Percentiles rank a stretch among this genome's conserved stretches.
Conservation (phyloP, 176 grass and related monocot genomes). For the Phoenix roebelenii region DNA sequence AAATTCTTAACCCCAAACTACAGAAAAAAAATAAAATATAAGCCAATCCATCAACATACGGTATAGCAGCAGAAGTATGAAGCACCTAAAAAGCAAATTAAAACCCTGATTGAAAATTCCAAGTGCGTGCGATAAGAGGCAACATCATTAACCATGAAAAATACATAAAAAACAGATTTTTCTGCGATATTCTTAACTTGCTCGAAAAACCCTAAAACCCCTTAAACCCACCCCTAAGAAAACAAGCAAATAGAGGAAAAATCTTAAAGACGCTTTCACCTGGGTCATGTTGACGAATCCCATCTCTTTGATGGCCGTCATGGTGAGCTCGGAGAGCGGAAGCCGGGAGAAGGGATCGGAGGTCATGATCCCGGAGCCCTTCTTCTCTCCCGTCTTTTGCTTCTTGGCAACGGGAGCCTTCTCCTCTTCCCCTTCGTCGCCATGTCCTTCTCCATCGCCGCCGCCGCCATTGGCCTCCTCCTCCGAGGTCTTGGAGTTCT, state of each 20-base stretch:
- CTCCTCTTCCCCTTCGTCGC: neutral
- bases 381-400: slow-evolving; percentile 15
- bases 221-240: too few relatives aligned
- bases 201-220: neutral
- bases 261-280: slow-evolving; percentile 8
- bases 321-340: slow-evolving; percentile 47
- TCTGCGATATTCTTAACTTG: too few relatives aligned
- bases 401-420: slow-evolving; percentile 12
- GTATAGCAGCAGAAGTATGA: too few relatives aligned
- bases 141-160: too few relatives aligned
- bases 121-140: neutral
- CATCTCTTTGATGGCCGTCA: slow-evolving; percentile 60
- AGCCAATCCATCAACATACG: too few relatives aligned
- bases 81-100: too few relatives aligned
- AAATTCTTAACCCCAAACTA: too few relatives aligned
- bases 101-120: too few relatives aligned
- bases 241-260: neutral
- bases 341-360: slow-evolving; percentile 54
- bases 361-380: slow-evolving; percentile 28
- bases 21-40: too few relatives aligned
- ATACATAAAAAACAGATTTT: too few relatives aligned
- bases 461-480: neutral
- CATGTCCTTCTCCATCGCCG: neutral
- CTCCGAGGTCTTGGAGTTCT: neutral
- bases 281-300: slow-evolving; percentile 61